Base-by-base conservation (phyloP, 495 filamentous ascomycete genomes). In the Annulohypoxylon moriforme region DNA sequence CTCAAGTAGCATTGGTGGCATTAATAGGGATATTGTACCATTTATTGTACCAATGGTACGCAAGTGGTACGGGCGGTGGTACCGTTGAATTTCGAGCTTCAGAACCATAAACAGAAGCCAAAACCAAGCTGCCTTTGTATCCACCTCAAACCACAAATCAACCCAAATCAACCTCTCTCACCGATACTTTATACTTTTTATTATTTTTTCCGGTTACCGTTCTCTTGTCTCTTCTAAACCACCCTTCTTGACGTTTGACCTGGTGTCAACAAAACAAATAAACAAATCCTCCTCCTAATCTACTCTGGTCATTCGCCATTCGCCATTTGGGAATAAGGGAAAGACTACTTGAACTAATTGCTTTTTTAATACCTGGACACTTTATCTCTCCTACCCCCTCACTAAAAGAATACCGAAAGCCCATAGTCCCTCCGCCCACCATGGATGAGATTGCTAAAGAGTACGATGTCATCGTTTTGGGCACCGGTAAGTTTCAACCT, bases 391-490 rank as follows among this genome's bases (percentile, higher is more conserved):
- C 50, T n/a, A n/a, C n/a, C 13, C 27, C 25, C 25, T 31, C 24
- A 49, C 20, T 55, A 27, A 53, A 52, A 16, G 24, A 55, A 55
- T 55, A 36, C 49, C 10, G 20, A 36, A 31, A 40, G 14, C 25
- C 36, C 53, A n/a, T 13, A 52, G 69, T 49, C 27, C 20, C 40
- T n/a, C 9, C 40, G 49, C 70, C 61, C 68, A 86, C 68, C 81
- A 97, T 97, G 93, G 96, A 97, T 80, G 96, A 99, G 82, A 97
- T 99, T 75, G 93, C 94, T 62, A 89, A 90, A 62, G 94, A 97
- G 81, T 99, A 99, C 86, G 96, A 99, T 88, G 91, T 97, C 80
- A 92, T 99, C 75, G 96, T 99, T 77, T 91, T 99, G 77, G 96
- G 96, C 83, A 99, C 96, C 77, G 93, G 93, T 96, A 82, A 76